Conservation (phyloP, 1,284 basidiomycete species). For the Leccinum griseonigrum region DNA sequence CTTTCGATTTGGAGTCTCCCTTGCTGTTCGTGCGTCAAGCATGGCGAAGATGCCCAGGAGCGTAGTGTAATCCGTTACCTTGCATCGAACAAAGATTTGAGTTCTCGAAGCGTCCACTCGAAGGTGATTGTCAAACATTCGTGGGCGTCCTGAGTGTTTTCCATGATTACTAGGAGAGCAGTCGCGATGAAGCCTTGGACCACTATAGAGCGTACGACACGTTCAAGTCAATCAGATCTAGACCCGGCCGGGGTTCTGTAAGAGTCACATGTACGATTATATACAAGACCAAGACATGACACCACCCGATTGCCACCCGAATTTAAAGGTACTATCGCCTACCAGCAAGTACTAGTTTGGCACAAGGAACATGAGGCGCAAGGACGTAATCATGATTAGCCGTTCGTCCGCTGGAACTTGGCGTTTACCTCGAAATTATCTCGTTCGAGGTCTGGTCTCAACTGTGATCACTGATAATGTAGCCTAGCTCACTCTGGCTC, state of each 20-base stretch:
- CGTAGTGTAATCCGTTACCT: slow-evolving; percentile 39
- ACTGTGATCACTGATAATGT: no score
- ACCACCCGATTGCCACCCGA: not conserved
- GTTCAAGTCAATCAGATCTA: not conserved
- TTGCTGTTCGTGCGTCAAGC: slow-evolving; percentile 38
- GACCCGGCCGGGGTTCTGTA: not conserved
- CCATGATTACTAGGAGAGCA: slow-evolving; percentile 19
- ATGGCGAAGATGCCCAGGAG: not conserved
- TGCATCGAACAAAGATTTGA: slow-evolving; percentile 70
- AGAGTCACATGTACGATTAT: not conserved
- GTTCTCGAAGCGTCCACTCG: slow-evolving; percentile 71
- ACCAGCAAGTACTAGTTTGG: not conserved
- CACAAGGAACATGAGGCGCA: not conserved
- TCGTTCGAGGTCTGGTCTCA: no score
- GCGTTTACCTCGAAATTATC: no score
- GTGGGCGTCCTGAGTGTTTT: slow-evolving; percentile 22
- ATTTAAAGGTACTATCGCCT: not conserved
- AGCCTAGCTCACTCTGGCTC: no score
- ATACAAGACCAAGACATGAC: not conserved
- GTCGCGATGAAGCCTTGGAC: not conserved
- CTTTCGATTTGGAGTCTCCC: slow-evolving; percentile 70
- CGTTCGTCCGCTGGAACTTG: no score
- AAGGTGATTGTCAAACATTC: slow-evolving; percentile 67
- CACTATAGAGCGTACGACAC: not conserved
- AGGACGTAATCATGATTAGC: not conserved